These are phyloP conservation scores for Coelastrella sp. DNA, from an alignment of 139 green algal species.

Conservation along the genomic window DNA sequence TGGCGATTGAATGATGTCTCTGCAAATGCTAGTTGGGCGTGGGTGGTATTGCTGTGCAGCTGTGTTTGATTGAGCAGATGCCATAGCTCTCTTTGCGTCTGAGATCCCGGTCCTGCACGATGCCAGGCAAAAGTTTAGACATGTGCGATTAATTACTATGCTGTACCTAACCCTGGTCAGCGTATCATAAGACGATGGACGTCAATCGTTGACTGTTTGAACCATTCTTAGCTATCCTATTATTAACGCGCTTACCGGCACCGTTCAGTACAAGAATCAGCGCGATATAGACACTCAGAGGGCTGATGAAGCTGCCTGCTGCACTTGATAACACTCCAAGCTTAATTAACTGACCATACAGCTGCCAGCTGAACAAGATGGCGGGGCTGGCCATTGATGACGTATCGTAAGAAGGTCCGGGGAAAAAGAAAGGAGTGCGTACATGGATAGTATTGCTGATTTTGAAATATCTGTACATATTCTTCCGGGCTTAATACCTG, in stretches of 20 bases:
- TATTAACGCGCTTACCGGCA: background rate
- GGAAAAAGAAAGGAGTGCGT: too few relatives aligned
- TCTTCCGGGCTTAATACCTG: too few relatives aligned
- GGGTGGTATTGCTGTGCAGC: background rate
- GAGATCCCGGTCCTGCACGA: background rate
- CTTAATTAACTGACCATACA: background rate
- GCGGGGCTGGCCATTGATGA: background rate
- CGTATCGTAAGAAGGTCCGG: background rate
- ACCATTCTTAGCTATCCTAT: background rate
- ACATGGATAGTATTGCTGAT: too few relatives aligned
- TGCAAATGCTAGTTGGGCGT: background rate
- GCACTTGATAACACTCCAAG: background rate
- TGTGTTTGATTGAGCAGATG: background rate
- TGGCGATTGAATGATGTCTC: background rate
- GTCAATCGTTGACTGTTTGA: too few relatives aligned
- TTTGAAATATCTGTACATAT: too few relatives aligned
- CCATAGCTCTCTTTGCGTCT: conserved; percentile 19
- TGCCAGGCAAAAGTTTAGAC: background rate
- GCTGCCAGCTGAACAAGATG: background rate
- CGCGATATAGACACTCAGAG: background rate
- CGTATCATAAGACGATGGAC: too few relatives aligned
- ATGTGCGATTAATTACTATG: too few relatives aligned
- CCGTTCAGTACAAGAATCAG: conserved; percentile 8
- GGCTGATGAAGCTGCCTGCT: background rate
- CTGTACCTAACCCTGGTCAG: too few relatives aligned